These are phyloP conservation scores for Naganishia sp. DNA, from an alignment of 1,284 basidiomycete species.

Conservation along the genomic window DNA sequence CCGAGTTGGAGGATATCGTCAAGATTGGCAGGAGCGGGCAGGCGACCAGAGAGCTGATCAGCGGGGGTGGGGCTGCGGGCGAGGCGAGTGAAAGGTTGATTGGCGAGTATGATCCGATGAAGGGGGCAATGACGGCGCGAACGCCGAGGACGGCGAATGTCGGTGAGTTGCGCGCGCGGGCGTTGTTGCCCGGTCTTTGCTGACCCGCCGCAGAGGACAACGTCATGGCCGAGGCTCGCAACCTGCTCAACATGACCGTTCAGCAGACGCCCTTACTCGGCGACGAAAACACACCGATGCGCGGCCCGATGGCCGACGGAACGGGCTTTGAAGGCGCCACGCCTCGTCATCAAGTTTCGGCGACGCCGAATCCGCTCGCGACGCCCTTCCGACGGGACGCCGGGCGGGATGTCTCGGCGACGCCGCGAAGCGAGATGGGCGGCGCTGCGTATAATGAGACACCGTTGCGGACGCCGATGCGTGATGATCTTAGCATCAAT, in stretches of 20 bases:
- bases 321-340: constrained; percentile 91
- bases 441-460: constrained; percentile 63
- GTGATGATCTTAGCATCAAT: constrained; percentile 90
- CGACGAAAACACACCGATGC: constrained; percentile 92
- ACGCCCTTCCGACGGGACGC: constrained; percentile 66
- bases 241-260: constrained; percentile 87
- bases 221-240: constrained; percentile 90
- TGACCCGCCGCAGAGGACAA: constrained; percentile 69
- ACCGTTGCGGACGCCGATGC: constrained; percentile 84
- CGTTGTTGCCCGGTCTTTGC: background rate
- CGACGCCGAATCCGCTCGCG: constrained; percentile 93
- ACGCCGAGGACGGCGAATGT: constrained; percentile 90
- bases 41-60: constrained; percentile 78
- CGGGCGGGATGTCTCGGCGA: constrained; percentile 61
- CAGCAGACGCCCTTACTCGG: constrained; percentile 93
- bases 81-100: constrained; percentile 83
- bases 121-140: constrained; percentile 82
- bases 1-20: constrained; percentile 95
- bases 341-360: constrained; percentile 79
- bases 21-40: constrained; percentile 95
- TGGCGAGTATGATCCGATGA: constrained; percentile 88
- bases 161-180: constrained; percentile 61
- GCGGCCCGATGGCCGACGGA: constrained; percentile 64
- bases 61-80: constrained; percentile 61
- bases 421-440: constrained; percentile 60